Evolutionary conservation across 1,284 basidiomycete species (phyloP), one percentile per base, ranked within the genome.

Genomic region (Chondrostereum purpureum): DNA sequence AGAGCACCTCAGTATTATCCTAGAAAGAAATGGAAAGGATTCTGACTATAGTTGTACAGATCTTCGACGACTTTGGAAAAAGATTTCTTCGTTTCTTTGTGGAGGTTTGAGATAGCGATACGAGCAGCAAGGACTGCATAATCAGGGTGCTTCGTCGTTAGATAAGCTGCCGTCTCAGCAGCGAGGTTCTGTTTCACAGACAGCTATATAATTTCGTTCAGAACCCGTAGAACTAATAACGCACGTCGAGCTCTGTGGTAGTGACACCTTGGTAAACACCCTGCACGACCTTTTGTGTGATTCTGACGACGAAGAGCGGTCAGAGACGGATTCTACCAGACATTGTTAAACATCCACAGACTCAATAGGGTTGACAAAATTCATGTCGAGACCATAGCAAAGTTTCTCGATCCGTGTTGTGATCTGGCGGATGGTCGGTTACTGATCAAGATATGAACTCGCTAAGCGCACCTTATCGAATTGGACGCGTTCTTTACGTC

Each of bases 1-100:
- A 22, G n/a, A 5, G 54, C 74, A 67, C 8, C n/a, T n/a, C 8
- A n/a, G n/a, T 8, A 31, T n/a, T 31, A 31, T 8, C 27, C 8
- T 8, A 8, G 8, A 8, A 31, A 31, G 12, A 38, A 17, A 19
- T 10, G 10, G 10, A 38, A 38, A 38, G 36, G 17, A 10, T 10
- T 62, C 78, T 17, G 54, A 92, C 91, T 72, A 73, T 95, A 98
- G 45, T 80, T 73, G 66, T 96, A 93, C 43, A 99, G 72, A 62
- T 97, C 93, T 53, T 82, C 80, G 58, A 99, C 78, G 52, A 98
- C 94, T 54, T 86, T 78, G 12, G 91, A 93, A 64, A 99, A 99
- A 56, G 73, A 88, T 75, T 99, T 99, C 72, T 92, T 95, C 24
- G 96, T 99, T 71, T 99, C 95, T 65, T 99, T 99, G 79, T 99